Base-by-base conservation (phyloP, 371 early-diverging fungal genomes). In the Mortierella sp. region DNA sequence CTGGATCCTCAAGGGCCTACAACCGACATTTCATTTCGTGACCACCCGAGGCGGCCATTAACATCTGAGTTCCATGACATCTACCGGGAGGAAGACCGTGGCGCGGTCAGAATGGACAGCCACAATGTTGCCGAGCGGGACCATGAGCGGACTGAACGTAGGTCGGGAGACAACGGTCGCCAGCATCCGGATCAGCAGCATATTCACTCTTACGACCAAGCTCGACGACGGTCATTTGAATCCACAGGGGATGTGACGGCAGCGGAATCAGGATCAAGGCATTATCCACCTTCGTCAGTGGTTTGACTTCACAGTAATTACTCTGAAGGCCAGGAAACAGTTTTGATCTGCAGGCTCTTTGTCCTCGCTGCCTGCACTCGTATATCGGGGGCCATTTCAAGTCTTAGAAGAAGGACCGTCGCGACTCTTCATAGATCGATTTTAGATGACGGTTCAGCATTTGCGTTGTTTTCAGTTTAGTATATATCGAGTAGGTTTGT, bases 51-150 rank as follows among this genome's bases (percentile, higher is more conserved):
- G 15, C 52, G 41, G 21, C 27, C 31, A 3, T 48, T 47, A 12
- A 41, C 17, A 0, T 47, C 63, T 14, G 57, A 56, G 50, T 46
- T 48, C 34, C 61, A 56, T 17, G 65, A 64, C 24, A 31, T 60
- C 15, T 60, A 72, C 37, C 52, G 58, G 12, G 66, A 60, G 8
- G 61, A 72, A 17, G 65, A 72, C 12, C 50, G 56, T 48, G 65
- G 72, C 21, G 19, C 56, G 2, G 30, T 61, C 4, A 47, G 61
- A 43, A 42, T 50, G 0, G 60, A 26, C n/a, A 54, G 24, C 17
- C 59, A 70, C 30, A 55, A 54, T 30, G 19, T 46, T 6, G 49
- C 24, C 3, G 52, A 37, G n/a, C 50, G 43, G 8, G 58, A 51
- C 44, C 57, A 26, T 14, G 51, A 26, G 6, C 47, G 26, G 51